These are phyloP conservation scores for Fusarium annulatum DNA, from an alignment of 2,329 filamentous ascomycete species.

Conservation along the genomic window DNA sequence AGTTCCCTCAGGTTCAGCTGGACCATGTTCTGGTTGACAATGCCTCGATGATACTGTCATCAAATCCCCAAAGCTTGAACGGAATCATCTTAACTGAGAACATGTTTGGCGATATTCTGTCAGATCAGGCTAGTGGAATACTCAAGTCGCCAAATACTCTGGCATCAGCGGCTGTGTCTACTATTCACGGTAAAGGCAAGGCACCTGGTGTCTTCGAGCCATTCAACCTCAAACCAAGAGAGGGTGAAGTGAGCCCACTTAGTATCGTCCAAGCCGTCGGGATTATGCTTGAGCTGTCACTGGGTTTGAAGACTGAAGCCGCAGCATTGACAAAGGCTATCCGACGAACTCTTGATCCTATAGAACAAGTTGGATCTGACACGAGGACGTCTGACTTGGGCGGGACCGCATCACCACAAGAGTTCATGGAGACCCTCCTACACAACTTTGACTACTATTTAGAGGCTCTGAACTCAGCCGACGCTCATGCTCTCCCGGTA, in stretches of 20 bases:
- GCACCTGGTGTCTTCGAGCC: constrained; percentile 26
- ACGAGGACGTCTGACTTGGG: constrained; percentile 16
- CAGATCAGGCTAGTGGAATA: constrained; percentile 40
- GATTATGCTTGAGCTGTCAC: constrained; percentile 18
- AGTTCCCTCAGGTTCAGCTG: constrained; percentile 34
- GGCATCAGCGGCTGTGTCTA: constrained; percentile 17
- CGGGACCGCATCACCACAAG: constrained; percentile 32
- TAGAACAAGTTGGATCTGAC: constrained; percentile 23
- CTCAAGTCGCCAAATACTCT: constrained; percentile 10
- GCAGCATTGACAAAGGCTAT: constrained; percentile 21
- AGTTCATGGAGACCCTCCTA: not conserved
- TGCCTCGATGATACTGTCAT: constrained; percentile 35
- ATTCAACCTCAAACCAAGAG: constrained; percentile 15
- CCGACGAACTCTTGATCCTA: constrained; percentile 21
- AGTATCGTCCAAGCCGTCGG: constrained; percentile 17
- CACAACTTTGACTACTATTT: not conserved
- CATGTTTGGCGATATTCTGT: constrained; percentile 44
- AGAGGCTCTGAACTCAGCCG: not conserved
- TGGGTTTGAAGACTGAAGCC: constrained; percentile 5
- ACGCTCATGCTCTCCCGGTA: not conserved
- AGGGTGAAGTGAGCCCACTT: constrained; percentile 3
- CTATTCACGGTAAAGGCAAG: not conserved
- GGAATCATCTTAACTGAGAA: constrained; percentile 42
- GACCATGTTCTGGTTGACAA: constrained; percentile 39
- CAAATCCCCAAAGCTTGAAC: constrained; percentile 33